These are phyloP conservation scores for Cruciata laevipes DNA, from an alignment of 257 asterid species.

Conservation along the genomic window DNA sequence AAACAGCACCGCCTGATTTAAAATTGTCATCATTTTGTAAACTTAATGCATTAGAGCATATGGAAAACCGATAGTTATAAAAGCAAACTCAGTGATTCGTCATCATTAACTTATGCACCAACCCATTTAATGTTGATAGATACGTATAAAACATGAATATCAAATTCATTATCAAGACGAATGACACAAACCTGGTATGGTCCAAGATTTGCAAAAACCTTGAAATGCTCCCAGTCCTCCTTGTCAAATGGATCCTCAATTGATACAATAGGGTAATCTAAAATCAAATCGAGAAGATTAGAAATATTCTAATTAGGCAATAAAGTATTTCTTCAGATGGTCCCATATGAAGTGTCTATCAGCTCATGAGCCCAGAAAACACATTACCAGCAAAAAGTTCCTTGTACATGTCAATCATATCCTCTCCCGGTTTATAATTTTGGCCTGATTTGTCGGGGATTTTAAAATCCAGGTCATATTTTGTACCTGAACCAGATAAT, in stretches of 20 bases:
- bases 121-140: neutral
- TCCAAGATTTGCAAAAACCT: conserved; percentile 60
- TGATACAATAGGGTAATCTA: conserved; percentile 87
- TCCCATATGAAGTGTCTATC: conserved; percentile 5
- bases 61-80: neutral
- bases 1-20: neutral
- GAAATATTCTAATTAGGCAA: conserved; percentile 4
- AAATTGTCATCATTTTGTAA: neutral
- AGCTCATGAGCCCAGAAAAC: conserved; percentile 11
- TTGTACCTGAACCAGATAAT: conserved; percentile 54
- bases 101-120: neutral
- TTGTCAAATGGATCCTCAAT: conserved; percentile 99
- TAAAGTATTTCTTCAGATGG: neutral
- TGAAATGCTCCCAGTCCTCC: conserved; percentile 97
- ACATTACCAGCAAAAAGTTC: conserved; percentile 73
- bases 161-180: conserved; percentile 17
- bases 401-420: conserved; percentile 82
- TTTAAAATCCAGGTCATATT: conserved; percentile 85
- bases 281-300: conserved; percentile 16
- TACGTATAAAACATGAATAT: neutral
- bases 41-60: neutral
- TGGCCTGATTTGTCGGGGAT: conserved; percentile 79
- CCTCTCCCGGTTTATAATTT: conserved; percentile 89
- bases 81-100: neutral
- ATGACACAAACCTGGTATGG: conserved; percentile 71